Conservation (phyloP, 139 green algal species). For the Chlamydomonas asymmetrica region DNA sequence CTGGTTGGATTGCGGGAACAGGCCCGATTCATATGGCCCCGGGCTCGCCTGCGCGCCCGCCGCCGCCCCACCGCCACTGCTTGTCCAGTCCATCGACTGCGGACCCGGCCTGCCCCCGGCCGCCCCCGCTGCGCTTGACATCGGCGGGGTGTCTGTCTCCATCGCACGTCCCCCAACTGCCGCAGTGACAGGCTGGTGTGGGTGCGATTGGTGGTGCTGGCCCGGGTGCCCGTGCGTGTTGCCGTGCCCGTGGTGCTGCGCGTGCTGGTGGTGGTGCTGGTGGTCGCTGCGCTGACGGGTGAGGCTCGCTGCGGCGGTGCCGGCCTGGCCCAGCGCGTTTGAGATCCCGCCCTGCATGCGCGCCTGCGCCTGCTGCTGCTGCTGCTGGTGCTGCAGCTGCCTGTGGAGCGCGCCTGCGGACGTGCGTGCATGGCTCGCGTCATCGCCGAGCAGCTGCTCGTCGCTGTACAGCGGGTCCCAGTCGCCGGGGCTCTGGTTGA, state of each 20-base stretch:
- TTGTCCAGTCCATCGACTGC: slow-evolving; percentile 5
- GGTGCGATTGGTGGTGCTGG: not conserved
- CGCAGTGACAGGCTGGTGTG: slow-evolving; percentile 1
- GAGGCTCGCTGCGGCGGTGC: not conserved
- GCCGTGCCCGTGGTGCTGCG: not conserved
- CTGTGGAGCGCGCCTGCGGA: slow-evolving; percentile 3
- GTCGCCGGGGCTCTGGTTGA: slow-evolving; percentile 44
- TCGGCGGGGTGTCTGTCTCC: not conserved
- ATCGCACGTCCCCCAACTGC: not conserved
- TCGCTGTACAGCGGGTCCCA: slow-evolving; percentile 48
- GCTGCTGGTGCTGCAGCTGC: slow-evolving; percentile 22
- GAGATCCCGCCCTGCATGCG: not conserved
- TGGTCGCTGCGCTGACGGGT: slow-evolving; percentile 7
- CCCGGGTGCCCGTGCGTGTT: not conserved
- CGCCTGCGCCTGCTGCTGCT: slow-evolving; percentile 2
- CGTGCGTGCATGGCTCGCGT: not conserved
- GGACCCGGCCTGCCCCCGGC: not conserved
- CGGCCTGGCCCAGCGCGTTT: not conserved
- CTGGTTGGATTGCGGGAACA: not conserved
- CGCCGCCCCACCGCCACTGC: slow-evolving; percentile 1
- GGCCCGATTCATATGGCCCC: not conserved
- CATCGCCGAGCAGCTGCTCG: slow-evolving; percentile 15
- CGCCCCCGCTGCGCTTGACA: not conserved
- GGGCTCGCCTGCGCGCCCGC: not conserved
- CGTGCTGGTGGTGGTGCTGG: slow-evolving; percentile 20